A percentile compares a stretch with the other conserved stretches of the same genome.
These are phyloP conservation scores for Phytophthora litchii DNA, from an alignment of 352 stramenopile genomes.

Conservation along the genomic window DNA sequence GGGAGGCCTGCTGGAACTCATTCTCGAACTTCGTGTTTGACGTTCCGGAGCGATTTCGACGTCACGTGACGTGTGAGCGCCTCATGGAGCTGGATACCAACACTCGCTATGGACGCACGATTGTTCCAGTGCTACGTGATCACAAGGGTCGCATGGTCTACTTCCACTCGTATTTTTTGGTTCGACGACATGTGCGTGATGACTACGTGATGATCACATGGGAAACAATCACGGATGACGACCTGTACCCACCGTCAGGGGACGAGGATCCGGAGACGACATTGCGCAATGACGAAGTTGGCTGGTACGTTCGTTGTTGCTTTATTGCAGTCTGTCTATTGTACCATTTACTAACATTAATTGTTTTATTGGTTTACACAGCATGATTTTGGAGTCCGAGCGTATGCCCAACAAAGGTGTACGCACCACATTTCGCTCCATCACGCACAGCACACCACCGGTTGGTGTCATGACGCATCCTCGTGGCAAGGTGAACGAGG, in stretches of 20 bases:
- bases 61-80: slow-evolving; percentile 68
- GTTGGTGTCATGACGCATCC: slow-evolving; percentile 70
- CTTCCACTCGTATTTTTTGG: slow-evolving; percentile 81
- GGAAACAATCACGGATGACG: slow-evolving; percentile 70
- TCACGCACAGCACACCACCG: slow-evolving; percentile 74
- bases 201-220: slow-evolving; percentile 70
- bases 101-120: slow-evolving; percentile 80
- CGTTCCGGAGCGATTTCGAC: slow-evolving; percentile 66
- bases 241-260: slow-evolving; percentile 54
- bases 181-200: slow-evolving; percentile 61
- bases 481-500: slow-evolving; percentile 73
- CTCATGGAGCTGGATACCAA: slow-evolving; percentile 82
- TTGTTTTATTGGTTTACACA: slow-evolving; percentile 24
- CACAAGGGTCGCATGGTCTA: slow-evolving; percentile 66
- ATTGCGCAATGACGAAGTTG: slow-evolving; percentile 80
- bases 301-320: slow-evolving; percentile 53
- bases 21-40: slow-evolving; percentile 82
- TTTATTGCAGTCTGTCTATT: not conserved
- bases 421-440: slow-evolving; percentile 63
- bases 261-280: slow-evolving; percentile 59
- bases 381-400: slow-evolving; percentile 73
- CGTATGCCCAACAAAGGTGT: slow-evolving; percentile 50
- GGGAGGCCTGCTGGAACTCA: slow-evolving; percentile 75
- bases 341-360: slow-evolving; percentile 2
- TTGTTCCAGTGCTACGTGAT: slow-evolving; percentile 71